Percentiles rank a stretch among this genome's conserved stretches.
phyloP scores from a whole-genome alignment of 1,139 yeast species.

The Entelexis sorbosivorans region DNA sequence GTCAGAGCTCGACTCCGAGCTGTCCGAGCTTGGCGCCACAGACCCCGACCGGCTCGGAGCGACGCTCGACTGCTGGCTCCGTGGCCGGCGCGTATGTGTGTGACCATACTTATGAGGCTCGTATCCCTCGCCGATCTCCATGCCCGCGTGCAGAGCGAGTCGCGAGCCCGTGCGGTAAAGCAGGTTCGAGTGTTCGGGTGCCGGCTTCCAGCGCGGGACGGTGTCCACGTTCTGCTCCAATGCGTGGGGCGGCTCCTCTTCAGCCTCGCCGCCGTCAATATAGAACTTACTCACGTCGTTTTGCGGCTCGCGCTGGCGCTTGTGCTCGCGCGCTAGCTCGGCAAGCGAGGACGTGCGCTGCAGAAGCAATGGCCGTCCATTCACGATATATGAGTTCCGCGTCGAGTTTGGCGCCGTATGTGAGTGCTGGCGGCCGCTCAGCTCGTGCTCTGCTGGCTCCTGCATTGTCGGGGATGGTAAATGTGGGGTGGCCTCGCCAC shows the following conservation, averaged over 20 bases:
- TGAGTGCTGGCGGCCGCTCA: background rate
- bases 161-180: constrained; percentile 23
- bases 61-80: constrained; percentile 6
- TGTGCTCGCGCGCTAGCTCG: constrained; percentile 22
- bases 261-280: constrained; percentile 2
- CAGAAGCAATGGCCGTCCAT: constrained; percentile 7
- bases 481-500: constrained; percentile 7
- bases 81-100: background rate
- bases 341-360: constrained; percentile 20
- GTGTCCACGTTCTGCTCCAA: constrained; percentile 2
- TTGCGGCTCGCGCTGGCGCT: constrained; percentile 4
- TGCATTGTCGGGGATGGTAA: background rate
- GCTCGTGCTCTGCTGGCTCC: background rate
- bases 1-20: constrained; percentile 9
- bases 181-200: constrained; percentile 18
- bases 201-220: background rate
- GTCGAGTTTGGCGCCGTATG: constrained; percentile 1
- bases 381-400: constrained; percentile 4
- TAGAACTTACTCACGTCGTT: constrained; percentile 22
- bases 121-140: constrained; percentile 10
- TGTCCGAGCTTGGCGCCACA: constrained; percentile 7
- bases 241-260: background rate
- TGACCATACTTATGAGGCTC: constrained; percentile 3
- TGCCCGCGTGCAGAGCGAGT: constrained; percentile 12
- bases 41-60: constrained; percentile 4